Conservation (phyloP, 2,329 filamentous ascomycete species). For the Hysterium pulicare region DNA sequence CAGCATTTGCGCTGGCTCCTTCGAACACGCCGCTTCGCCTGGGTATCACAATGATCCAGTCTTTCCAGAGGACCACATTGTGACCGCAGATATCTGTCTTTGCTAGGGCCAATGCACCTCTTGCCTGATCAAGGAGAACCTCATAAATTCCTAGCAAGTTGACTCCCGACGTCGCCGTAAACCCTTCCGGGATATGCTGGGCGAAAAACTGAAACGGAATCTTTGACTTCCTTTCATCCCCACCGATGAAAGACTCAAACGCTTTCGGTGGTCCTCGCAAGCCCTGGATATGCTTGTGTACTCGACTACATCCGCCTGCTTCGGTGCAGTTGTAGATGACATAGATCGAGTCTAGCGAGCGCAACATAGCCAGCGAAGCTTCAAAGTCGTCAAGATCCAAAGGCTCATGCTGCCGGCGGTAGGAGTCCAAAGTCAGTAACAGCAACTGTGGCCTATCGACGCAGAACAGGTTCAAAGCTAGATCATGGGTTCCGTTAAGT, state of each 20-base stretch:
- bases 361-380: slow-evolving; percentile 37
- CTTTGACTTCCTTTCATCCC: slow-evolving; percentile 12
- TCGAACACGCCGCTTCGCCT: slow-evolving; percentile 34
- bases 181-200: slow-evolving; percentile 23
- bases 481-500: slow-evolving; percentile 43
- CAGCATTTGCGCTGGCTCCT: slow-evolving; percentile 43
- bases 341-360: slow-evolving; percentile 29
- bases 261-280: slow-evolving; percentile 38
- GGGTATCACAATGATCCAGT: slow-evolving; percentile 49
- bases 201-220: slow-evolving; percentile 39
- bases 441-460: slow-evolving; percentile 49
- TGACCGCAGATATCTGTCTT: slow-evolving; percentile 39
- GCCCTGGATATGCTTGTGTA: slow-evolving; percentile 51
- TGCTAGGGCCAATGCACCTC: slow-evolving; percentile 8
- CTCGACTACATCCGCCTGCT: slow-evolving; percentile 44
- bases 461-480: slow-evolving; percentile 50
- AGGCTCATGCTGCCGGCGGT: slow-evolving; percentile 45
- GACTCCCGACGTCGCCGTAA: slow-evolving; percentile 5
- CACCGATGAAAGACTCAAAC: slow-evolving; percentile 23
- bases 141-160: slow-evolving; percentile 18
- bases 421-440: slow-evolving; percentile 47
- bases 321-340: slow-evolving; percentile 49
- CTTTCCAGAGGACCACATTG: slow-evolving; percentile 45
- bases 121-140: slow-evolving; percentile 15
- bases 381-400: slow-evolving; percentile 41